phyloP scores from a whole-genome alignment of 2,329 filamentous ascomycete species.

The Pyricularia sp. region DNA sequence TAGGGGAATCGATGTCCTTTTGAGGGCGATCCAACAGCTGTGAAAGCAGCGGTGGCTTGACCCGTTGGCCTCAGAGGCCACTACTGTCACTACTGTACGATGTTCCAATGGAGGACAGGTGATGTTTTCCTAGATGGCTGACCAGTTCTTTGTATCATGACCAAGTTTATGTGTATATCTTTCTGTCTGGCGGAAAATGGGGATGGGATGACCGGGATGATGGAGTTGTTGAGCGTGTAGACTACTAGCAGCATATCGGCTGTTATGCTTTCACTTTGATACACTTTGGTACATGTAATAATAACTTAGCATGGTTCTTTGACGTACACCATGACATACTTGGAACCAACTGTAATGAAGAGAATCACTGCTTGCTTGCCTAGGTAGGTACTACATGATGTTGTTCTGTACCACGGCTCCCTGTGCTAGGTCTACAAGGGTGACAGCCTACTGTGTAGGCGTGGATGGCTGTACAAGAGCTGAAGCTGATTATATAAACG shows the following conservation, averaged over 20 bases:
- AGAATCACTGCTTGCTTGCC: background rate
- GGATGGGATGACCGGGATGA: background rate
- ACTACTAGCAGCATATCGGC: background rate
- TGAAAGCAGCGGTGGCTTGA: constrained; percentile 19
- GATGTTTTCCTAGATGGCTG: background rate
- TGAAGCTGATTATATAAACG: background rate
- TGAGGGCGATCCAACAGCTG: constrained; percentile 50
- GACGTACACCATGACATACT: background rate
- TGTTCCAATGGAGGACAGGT: background rate
- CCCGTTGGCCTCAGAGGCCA: background rate
- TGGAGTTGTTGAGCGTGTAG: background rate
- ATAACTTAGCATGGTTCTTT: background rate
- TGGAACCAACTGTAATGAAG: background rate
- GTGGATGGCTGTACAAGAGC: background rate
- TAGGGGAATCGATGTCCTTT: constrained; percentile 48
- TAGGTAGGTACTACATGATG: background rate
- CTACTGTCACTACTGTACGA: background rate
- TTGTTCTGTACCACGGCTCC: background rate
- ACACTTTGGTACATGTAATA: background rate
- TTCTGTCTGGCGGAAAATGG: background rate
- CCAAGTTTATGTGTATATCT: background rate
- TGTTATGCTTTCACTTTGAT: background rate
- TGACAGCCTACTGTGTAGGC: background rate
- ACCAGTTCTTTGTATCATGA: background rate
- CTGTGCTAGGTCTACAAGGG: background rate